Evolutionary conservation across 78 protist genomes (phyloP), one percentile per base, ranked within the genome.

Genomic region (Salpingoeca rosetta): DNA sequence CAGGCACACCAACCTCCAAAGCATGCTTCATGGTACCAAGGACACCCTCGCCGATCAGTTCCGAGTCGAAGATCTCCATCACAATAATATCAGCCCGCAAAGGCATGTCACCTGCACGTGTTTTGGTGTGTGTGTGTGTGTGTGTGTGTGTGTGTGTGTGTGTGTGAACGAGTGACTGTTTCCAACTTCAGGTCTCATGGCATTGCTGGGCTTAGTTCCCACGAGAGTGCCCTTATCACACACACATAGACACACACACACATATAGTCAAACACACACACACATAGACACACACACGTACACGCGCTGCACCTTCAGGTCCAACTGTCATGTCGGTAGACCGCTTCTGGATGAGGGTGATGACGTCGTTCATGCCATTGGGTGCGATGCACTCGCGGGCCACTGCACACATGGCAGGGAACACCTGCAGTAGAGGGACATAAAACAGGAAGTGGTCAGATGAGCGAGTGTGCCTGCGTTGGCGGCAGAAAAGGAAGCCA

Each of bases 21-120:
- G 87, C 91, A 51, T 88, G 78, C 37, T 2, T 1, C n/a, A 88
- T 65, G 51, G 85, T 44, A 41, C 40, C 57, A 3, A 84, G 78
- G 22, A 86, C 88, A 27, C 81, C 76, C 65, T 88, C 91, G 43
- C 87, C 86, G 39, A 88, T 76, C 45, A 88, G 85, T 2, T 76
- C 78, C 40, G 91, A 76, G 80, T 86, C 91, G n/a, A 88, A 82
- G 41, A 88, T 83, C 78, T 88, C 91, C 25, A 76, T 72, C n/a
- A 88, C 75, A 2, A 88, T 35, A 0, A 88, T 0, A 39, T 74
- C 75, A 1, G 88, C 79, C 22, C 3, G 0, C 44, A 11, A 2
- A 2, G 45, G 42, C 45, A 28, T 45, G 51, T 37, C 37, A 37
- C 83, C 27, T 0, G 40, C 12, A 0, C 0, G 56, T 57, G 65